These are phyloP conservation scores for Ceratocystis ficicola DNA, from an alignment of 2,329 filamentous ascomycete genomes.

Conservation along the genomic window DNA sequence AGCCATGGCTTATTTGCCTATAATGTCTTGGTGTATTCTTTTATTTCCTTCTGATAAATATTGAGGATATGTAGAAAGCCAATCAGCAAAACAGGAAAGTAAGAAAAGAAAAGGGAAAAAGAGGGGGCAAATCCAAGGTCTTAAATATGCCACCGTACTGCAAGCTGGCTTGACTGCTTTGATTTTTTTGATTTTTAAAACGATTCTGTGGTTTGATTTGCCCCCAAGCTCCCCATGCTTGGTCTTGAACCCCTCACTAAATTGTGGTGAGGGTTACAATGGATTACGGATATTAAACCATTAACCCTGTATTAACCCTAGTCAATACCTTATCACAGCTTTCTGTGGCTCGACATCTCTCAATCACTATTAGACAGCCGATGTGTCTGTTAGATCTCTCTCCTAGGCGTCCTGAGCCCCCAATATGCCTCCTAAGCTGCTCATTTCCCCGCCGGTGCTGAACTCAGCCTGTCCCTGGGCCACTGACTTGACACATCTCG, in stretches of 20 bases:
- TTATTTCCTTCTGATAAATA: not conserved
- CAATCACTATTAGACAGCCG: not conserved
- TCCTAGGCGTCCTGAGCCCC: not conserved
- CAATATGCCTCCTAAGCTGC: slow-evolving; percentile 28
- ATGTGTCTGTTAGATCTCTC: not conserved
- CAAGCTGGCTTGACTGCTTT: not conserved
- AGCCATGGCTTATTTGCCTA: not conserved
- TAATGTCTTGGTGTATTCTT: not conserved
- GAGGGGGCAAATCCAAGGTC: too few species aligned
- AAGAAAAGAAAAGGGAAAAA: not conserved
- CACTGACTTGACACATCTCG: slow-evolving; percentile 50
- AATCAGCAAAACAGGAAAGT: not conserved
- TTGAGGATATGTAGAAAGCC: not conserved
- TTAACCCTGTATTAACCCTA: not conserved
- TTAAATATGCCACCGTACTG: not conserved
- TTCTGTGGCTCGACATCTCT: not conserved
- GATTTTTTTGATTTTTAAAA: not conserved
- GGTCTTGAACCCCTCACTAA: not conserved
- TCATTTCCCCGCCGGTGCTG: slow-evolving; percentile 52
- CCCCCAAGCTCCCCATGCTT: not conserved
- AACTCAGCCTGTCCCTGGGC: slow-evolving; percentile 71
- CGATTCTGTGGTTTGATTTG: not conserved
- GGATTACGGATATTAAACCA: not conserved
- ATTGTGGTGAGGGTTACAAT: not conserved
- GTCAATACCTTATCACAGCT: not conserved